Conservation (phyloP, 2,329 filamentous ascomycete genomes). For the Verticillium nonalfalfae region DNA sequence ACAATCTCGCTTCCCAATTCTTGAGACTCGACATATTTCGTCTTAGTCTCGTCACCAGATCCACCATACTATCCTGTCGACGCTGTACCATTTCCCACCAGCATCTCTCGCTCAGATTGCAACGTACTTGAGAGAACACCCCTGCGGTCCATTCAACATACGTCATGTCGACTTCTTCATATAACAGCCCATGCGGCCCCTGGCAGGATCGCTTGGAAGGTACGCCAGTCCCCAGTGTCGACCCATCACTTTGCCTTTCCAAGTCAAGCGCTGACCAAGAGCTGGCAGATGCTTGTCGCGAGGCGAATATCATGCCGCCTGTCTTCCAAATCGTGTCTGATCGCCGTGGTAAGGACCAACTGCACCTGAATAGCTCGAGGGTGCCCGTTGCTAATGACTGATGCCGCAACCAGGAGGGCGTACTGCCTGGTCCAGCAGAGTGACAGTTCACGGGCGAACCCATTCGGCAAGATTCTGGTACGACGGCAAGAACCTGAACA, state of each 20-base stretch:
- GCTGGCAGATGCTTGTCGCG: conserved; percentile 49
- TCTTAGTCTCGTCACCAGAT: background rate
- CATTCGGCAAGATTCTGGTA: conserved; percentile 84
- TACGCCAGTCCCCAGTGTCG: conserved; percentile 23
- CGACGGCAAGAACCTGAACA: conserved; percentile 80
- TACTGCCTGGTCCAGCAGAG: conserved; percentile 82
- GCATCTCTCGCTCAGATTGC: background rate
- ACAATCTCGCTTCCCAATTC: background rate
- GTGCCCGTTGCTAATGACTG: background rate
- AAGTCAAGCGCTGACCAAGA: conserved; percentile 2
- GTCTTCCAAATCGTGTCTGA: conserved; percentile 69
- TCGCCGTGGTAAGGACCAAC: conserved; percentile 54
- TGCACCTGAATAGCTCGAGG: background rate
- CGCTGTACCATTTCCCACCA: background rate
- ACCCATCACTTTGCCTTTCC: too few species aligned
- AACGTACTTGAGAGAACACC: conserved; percentile 1
- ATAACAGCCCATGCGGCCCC: conserved; percentile 8
- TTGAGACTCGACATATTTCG: background rate
- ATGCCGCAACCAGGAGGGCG: conserved; percentile 60
- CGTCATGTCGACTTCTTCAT: conserved; percentile 10
- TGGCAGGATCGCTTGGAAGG: conserved; percentile 55
- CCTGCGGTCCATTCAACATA: background rate
- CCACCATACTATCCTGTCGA: background rate
- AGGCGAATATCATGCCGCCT: conserved; percentile 45
- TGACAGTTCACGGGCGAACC: conserved; percentile 60